Base-by-base conservation (phyloP, 2,329 filamentous ascomycete genomes). In the Periconia digitata region DNA sequence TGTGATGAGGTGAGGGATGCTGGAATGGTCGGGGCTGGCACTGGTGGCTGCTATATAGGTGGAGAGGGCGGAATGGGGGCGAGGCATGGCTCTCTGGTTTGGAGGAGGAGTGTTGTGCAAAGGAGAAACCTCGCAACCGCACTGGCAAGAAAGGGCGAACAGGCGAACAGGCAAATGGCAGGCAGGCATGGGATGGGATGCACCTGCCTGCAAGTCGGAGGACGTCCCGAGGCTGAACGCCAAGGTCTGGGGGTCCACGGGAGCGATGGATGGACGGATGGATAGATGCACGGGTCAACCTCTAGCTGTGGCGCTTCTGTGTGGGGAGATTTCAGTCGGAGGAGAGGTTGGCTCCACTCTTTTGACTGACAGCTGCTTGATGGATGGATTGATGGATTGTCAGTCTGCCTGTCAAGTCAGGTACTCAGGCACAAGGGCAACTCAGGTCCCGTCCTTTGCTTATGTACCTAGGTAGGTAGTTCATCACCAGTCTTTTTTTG, bases 41-140 rank as follows among this genome's bases (percentile, higher is more conserved):
- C 46, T 41, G 24, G 49, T 40, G 38, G 34, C 15, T 15, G 50
- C 49, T 47, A 47, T 44, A 51, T 50, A 51, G 47, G 38, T 7
- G 41, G 16, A n/a, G 24, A 36, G 18, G 18, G 46, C 49, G 57
- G 57, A 56, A 55, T 64, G 60, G 42, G 49, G 44, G 53, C 60
- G 60, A 59, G 49, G 37, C 50, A n/a, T 32, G 27, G 27, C 27
- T 15, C 47, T 52, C 58, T 43, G 44, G 38, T 38, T 20, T n/a
- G 5, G 8, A 20, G 8, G 8, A 20, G 16, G 6, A n/a, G 20
- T 45, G 62, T 62, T 41, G 56, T 55, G 55, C 58, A 60, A 55
- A 52, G 40, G 52, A 48, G 51, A 62, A 51, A 59, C 55, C 61
- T 48, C 37, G 44, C 40, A 44, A n/a, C n/a, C n/a, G n/a, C n/a